These are phyloP conservation scores for Schizosaccharomyces osmophilus DNA, from an alignment of 805 yeast species.

Conservation along the genomic window DNA sequence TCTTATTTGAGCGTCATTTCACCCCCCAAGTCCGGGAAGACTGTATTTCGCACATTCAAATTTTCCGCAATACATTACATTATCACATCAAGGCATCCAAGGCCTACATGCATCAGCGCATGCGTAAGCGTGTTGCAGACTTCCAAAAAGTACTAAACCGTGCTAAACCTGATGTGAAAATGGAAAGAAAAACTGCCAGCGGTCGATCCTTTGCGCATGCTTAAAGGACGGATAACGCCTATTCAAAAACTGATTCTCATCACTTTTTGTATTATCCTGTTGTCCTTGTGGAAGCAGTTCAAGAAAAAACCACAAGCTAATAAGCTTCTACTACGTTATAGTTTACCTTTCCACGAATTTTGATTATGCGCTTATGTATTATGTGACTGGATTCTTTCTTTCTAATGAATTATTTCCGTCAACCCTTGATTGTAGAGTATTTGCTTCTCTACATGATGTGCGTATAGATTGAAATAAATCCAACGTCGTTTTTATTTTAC, in stretches of 20 bases:
- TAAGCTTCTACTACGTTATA: not conserved
- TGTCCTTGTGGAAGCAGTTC: no score
- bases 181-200: constrained; percentile 48
- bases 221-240: not conserved
- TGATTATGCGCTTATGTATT: not conserved
- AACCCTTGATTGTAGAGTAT: no score
- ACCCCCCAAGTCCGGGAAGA: constrained; percentile 34
- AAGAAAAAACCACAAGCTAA: no score
- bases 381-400: not conserved
- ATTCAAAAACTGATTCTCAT: no score
- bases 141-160: constrained; percentile 86
- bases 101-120: constrained; percentile 94
- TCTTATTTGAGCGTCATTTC: constrained; percentile 61
- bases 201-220: constrained; percentile 35
- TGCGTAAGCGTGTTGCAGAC: constrained; percentile 86
- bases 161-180: constrained; percentile 82
- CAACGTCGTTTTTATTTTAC: no score
- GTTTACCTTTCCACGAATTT: not conserved
- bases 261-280: no score
- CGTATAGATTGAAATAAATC: no score
- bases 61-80: constrained; percentile 91
- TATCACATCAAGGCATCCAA: constrained; percentile 95
- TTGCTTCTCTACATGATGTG: no score
- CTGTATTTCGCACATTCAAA: constrained; percentile 72
- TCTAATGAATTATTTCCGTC: not conserved